These are phyloP conservation scores for Acacia confusa DNA, from an alignment of 306 rosid genomes.

Conservation along the genomic window DNA sequence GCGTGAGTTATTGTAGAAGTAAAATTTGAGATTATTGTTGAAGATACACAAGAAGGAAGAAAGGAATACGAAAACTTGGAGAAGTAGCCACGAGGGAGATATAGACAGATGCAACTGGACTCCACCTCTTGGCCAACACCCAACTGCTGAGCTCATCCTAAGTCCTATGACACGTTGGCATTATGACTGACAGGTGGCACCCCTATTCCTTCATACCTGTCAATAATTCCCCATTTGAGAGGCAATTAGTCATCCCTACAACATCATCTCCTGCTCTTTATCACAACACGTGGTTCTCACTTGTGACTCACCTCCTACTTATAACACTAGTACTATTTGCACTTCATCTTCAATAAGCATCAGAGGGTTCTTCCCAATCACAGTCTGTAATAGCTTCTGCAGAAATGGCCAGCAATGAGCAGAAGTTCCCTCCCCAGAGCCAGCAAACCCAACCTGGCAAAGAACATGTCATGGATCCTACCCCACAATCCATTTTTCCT, in stretches of 20 bases:
- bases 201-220: neutral
- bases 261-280: neutral
- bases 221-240: neutral
- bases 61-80: neutral
- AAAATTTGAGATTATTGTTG: neutral
- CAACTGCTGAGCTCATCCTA: neutral
- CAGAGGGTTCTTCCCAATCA: neutral
- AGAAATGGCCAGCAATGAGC: conserved; percentile 38
- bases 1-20: no score
- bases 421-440: conserved; percentile 54
- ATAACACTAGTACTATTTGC: neutral
- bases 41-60: neutral
- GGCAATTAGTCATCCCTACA: conserved; percentile 19
- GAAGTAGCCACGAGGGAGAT: neutral
- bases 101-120: neutral
- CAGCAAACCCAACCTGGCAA: conserved; percentile 56
- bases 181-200: conserved; percentile 36
- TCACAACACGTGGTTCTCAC: conserved; percentile 17
- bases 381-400: conserved; percentile 4
- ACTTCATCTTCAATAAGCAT: neutral
- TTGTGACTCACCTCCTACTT: neutral
- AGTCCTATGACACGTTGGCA: conserved; percentile 27
- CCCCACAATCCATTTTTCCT: conserved; percentile 45
- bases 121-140: conserved; percentile 34
- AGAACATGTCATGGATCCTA: conserved; percentile 53